Base-by-base conservation (phyloP, 345 rosid genomes). In the Linum tenue region DNA sequence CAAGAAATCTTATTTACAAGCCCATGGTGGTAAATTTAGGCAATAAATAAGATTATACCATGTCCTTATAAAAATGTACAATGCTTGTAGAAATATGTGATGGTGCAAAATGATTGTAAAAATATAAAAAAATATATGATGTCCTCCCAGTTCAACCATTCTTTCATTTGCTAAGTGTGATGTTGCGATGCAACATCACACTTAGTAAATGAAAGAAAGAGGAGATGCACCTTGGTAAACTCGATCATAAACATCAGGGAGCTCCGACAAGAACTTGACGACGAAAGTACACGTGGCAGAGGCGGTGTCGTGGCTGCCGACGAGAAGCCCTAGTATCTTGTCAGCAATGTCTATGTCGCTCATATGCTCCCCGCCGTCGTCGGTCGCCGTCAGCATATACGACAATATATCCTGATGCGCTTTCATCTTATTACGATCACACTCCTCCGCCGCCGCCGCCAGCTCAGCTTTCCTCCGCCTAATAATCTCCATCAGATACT, bases 281-380 rank as follows among this genome's bases (percentile, higher is more conserved):
- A 75, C 55, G 69, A 75, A 75, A 55, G 79, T 75, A 37, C 75
- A 79, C 58, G 77, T 77, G 39, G 73, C 75, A 48, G 79, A 73
- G 36, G 82, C 77, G 0, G 79, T 79, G 63, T 79, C 76, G 59
- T 79, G 79, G n/a, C 82, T 77, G 4, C 79, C 82, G 59, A 79
- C 62, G 62, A 75, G 62, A 41, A 79, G 40, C 1, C 77, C 79
- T 1, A 79, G 71, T 55, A 79, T 79, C 68, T 79, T 79, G 38
- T 79, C 73, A 3, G 79, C 77, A 16, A 75, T 68, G 2, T 79
- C 79, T 5, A 59, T 43, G 66, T 79, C 79, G 53, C 58, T 70
- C 77, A 79, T 79, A 67, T 17, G 72, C 73, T 48, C 35, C 55
- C 82, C 79, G 12, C 70, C 59, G 38, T 75, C 77, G 39, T 69